A percentile compares a stretch with the other conserved stretches of the same genome.
phyloP scores from a whole-genome alignment of 208 protist genomes.

The Trichomonas tenax region DNA sequence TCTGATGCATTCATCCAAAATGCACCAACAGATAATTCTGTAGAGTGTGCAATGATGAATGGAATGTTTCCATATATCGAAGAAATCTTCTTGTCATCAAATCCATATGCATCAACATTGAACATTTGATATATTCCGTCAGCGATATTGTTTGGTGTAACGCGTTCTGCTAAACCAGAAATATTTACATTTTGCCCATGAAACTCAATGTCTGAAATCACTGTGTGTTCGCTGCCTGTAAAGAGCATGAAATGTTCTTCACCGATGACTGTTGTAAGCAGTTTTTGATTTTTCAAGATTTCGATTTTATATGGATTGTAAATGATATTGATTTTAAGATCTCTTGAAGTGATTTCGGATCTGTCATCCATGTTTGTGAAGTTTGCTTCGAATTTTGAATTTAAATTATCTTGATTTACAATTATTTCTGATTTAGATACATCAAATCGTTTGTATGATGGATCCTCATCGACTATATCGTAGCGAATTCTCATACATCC shows the following conservation, averaged over 20 bases:
- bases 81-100: neutral
- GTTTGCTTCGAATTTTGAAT: neutral
- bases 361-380: neutral
- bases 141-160: neutral
- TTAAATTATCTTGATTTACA: neutral
- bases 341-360: neutral
- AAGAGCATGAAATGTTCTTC: neutral
- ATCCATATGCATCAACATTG: neutral
- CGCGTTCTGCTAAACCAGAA: neutral
- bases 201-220: neutral
- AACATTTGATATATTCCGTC: slow-evolving; percentile 27
- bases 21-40: neutral
- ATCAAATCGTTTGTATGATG: neutral
- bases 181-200: neutral
- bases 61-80: slow-evolving; percentile 82
- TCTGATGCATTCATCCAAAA: neutral
- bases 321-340: neutral
- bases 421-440: neutral
- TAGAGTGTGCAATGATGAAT: slow-evolving; percentile 65
- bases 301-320: neutral
- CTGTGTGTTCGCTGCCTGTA: neutral
- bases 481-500: neutral
- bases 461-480: neutral
- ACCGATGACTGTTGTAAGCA: neutral
- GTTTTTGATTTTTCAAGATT: neutral